A percentile compares a stretch with the other conserved stretches of the same genome.
Evolutionary conservation across 768 basidiomycete species (phyloP).

Genomic region (Tubosaeta sp.): DNA sequence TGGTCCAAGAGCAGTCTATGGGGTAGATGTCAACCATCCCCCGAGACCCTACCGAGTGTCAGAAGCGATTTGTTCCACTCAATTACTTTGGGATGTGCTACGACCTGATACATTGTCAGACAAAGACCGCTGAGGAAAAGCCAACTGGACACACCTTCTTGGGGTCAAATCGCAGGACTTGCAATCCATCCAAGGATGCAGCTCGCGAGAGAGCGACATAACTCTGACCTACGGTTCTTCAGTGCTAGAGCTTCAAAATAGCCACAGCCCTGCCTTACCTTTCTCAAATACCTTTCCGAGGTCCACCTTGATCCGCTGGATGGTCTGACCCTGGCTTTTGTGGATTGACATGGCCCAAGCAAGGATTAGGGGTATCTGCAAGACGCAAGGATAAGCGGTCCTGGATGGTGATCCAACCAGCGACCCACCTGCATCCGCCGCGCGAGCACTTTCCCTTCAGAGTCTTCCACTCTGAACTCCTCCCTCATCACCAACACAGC

Average conservation of each 20-base stretch:
- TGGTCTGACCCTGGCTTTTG: constrained; percentile 74
- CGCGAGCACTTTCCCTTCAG: constrained; percentile 46
- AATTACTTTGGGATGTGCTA: constrained; percentile 41
- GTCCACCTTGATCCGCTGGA: constrained; percentile 61
- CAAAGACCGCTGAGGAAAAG: background rate
- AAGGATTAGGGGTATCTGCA: constrained; percentile 65
- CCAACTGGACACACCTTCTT: constrained; percentile 38
- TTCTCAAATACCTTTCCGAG: constrained; percentile 63
- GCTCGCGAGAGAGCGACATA: constrained; percentile 52
- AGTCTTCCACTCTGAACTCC: constrained; percentile 51
- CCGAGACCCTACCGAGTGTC: background rate
- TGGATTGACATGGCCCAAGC: constrained; percentile 80
- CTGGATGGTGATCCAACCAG: background rate
- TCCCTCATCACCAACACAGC: constrained; percentile 47
- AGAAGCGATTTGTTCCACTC: constrained; percentile 37
- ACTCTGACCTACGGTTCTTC: constrained; percentile 36
- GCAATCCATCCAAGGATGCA: constrained; percentile 49
- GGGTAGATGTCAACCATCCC: background rate
- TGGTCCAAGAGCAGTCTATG: background rate
- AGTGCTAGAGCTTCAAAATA: background rate
- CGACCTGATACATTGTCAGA: constrained; percentile 28
- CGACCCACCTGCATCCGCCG: constrained; percentile 40
- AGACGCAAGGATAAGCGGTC: background rate
- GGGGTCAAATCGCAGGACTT: constrained; percentile 49
- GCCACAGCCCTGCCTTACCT: constrained; percentile 25